These are phyloP conservation scores for Calonectria honghensis DNA, from an alignment of 2,329 filamentous ascomycete genomes.

Conservation along the genomic window DNA sequence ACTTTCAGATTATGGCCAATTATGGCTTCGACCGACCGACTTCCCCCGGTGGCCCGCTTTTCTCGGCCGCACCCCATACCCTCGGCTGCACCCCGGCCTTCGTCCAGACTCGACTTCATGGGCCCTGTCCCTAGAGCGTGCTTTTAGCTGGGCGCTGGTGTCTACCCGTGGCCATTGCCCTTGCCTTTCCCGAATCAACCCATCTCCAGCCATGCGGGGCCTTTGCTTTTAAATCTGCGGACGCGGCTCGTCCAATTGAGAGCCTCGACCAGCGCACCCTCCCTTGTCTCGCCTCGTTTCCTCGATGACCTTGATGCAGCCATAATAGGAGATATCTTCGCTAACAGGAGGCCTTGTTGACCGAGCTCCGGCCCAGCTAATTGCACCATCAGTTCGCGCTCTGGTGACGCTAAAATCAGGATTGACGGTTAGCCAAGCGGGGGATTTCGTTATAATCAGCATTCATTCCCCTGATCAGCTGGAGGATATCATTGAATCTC, in stretches of 20 bases:
- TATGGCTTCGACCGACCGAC: slow-evolving; percentile 43
- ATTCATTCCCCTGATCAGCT: slow-evolving; percentile 21
- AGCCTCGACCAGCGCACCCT: slow-evolving; percentile 9
- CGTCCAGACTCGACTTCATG: slow-evolving; percentile 1
- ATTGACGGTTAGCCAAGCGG: slow-evolving; percentile 21
- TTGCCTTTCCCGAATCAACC: background rate
- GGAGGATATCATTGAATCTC: slow-evolving; percentile 9
- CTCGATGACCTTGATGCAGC: slow-evolving; percentile 12
- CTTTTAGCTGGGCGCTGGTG: background rate
- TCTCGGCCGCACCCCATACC: slow-evolving; percentile 28
- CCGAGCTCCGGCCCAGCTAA: slow-evolving; percentile 45
- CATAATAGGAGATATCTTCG: slow-evolving; percentile 22
- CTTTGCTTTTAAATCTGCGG: background rate
- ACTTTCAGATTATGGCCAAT: slow-evolving; percentile 42
- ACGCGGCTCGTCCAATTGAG: slow-evolving; percentile 3
- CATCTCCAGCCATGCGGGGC: slow-evolving; percentile 7
- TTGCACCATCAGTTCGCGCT: slow-evolving; percentile 39
- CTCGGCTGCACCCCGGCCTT: slow-evolving; percentile 45
- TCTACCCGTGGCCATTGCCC: background rate
- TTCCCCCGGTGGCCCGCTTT: slow-evolving; percentile 32
- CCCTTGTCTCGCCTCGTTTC: slow-evolving; percentile 24
- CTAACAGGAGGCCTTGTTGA: slow-evolving; percentile 46
- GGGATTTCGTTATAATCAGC: slow-evolving; percentile 38
- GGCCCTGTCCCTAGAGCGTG: background rate
- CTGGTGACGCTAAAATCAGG: slow-evolving; percentile 36